phyloP scores from a whole-genome alignment of 1,139 yeast species.

The Saccharomyces pastorianus region DNA sequence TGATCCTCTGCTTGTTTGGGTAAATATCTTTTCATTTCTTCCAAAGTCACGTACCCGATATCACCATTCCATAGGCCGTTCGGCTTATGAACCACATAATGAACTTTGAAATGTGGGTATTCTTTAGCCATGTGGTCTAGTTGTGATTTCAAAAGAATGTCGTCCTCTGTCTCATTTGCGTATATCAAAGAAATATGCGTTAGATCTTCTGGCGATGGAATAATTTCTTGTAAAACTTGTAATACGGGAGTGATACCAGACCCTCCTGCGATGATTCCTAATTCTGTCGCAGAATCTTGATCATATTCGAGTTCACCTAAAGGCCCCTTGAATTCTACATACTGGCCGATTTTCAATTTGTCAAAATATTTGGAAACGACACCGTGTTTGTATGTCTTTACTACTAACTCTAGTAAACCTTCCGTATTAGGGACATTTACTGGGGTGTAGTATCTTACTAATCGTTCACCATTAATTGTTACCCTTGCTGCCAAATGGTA shows the following conservation, averaged over 20 bases:
- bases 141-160: constrained; percentile 60
- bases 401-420: constrained; percentile 67
- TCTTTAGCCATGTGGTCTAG: constrained; percentile 57
- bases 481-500: constrained; percentile 57
- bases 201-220: constrained; percentile 57
- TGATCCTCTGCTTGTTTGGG: constrained; percentile 45
- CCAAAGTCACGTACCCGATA: constrained; percentile 53
- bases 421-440: constrained; percentile 59
- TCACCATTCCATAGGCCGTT: constrained; percentile 46
- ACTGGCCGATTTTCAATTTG: constrained; percentile 51
- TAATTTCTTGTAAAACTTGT: constrained; percentile 50
- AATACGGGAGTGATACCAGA: constrained; percentile 75
- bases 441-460: constrained; percentile 64
- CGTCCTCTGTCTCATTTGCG: constrained; percentile 67
- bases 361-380: constrained; percentile 60
- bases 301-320: constrained; percentile 61
- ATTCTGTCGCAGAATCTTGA: constrained; percentile 51
- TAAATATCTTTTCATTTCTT: constrained; percentile 44
- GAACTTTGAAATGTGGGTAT: constrained; percentile 53
- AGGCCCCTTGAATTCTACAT: constrained; percentile 67
- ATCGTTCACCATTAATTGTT: constrained; percentile 49
- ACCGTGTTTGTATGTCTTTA: constrained; percentile 66
- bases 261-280: constrained; percentile 74
- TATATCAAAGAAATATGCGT: constrained; percentile 55
- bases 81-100: constrained; percentile 39